Base-by-base conservation (phyloP, 805 yeast genomes). In the Metschnikowia lunata region DNA sequence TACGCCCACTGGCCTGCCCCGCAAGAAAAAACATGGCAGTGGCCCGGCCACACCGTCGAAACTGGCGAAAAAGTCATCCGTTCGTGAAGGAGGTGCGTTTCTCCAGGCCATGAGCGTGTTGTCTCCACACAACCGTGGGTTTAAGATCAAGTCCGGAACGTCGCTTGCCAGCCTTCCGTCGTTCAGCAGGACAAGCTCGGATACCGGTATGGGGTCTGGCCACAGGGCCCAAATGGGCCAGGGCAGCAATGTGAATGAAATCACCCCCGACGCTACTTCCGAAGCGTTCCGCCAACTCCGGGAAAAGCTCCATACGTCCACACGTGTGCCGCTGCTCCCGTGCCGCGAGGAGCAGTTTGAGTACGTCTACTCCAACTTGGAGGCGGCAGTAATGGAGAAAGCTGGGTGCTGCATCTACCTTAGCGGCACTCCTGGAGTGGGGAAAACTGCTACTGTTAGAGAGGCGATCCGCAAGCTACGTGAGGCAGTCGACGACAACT, bases 381-480 rank as follows among this genome's bases (percentile, higher is more conserved):
- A 88, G 54, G 73, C 80, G 36, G 85, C 96, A 0, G 78, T 91
- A 30, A 73, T 73, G 37, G 75, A 83, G 12, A 77, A 78, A 34
- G 75, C 84, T 1, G 97, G 98, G 0, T 77, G 90, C 7, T 88
- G 96, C 52, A 64, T 93, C 6, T 93, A 90, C 59, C 81, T 93
- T 9, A 88, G 96, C 63, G 99, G 99, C 4, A 88, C 97, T 0
- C 99, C 99, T 0, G 99, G 99, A 8, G 91, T 95, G 2, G 99
- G 99, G 10, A 93, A 93, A 60, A 91, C 99, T 0, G 93, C 95
- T 4, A 91, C 98, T 0, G 82, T 91, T 2, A 68, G 96, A 43
- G 96, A 89, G 57, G 97, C 86, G 0, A 76, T 93, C 26, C 75
- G 79, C 30, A 88, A 85, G 55, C 64, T 93, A 30, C 73, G 76